Evolutionary conservation across 148 eudicot genomes (phyloP).

Genomic region (Persicaria maculosa): DNA sequence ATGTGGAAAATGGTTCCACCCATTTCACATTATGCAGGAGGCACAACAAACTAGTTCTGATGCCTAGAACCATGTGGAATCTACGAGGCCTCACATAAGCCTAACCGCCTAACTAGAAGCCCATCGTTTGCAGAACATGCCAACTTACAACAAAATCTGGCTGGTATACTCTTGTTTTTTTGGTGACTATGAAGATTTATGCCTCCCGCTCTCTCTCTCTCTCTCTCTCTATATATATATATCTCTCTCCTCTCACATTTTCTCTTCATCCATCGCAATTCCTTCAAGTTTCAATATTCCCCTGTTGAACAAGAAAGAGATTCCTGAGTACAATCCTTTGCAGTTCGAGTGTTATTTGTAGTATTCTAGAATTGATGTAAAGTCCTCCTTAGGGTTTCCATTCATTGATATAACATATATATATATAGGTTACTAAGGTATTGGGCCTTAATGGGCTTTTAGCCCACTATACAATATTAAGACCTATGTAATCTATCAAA

Average conservation of each 20-base stretch:
- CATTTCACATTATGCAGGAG: background rate
- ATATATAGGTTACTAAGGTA: too few relatives aligned
- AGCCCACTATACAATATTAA: too few relatives aligned
- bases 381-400: too few relatives aligned
- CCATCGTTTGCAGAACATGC: slow-evolving; percentile 4
- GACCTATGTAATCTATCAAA: too few relatives aligned
- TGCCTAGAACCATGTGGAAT: background rate
- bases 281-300: background rate
- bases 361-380: too few relatives aligned
- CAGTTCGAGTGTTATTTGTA: background rate
- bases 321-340: background rate
- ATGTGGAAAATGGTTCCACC: background rate
- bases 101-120: background rate
- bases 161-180: background rate
- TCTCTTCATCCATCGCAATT: background rate
- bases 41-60: background rate
- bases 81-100: background rate
- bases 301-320: background rate
- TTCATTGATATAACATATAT: too few relatives aligned
- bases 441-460: too few relatives aligned
- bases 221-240: too few relatives aligned
- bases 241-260: slow-evolving; percentile 5
- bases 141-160: background rate
- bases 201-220: background rate
- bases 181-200: background rate